Base-by-base conservation (phyloP, 2,329 filamentous ascomycete species). In the Penicillium glabrum region DNA sequence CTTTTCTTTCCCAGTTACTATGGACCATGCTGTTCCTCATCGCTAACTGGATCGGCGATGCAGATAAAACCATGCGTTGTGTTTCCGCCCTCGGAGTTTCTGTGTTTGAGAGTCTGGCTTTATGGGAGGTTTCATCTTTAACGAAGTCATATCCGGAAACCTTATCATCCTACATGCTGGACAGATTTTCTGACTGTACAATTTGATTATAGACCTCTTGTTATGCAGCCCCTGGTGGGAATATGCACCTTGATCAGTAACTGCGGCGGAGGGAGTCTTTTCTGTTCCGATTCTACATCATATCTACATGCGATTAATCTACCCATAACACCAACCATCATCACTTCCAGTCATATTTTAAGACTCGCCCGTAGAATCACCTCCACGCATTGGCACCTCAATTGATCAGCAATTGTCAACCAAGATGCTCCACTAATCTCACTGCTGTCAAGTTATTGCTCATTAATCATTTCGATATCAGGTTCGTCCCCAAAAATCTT, bases 11-110 rank as follows among this genome's bases (percentile, higher is more conserved):
- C 57, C 51, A 56, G 47, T 58, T 58, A 46, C 58, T 46, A 41
- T 48, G 41, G 29, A 55, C 27, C 46, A 45, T 58, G 44, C 46
- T 57, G 61, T 61, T 62, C 56, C 35, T 61, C 57, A 60, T 69
- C 61, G 68, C 68, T 69, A 70, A 70, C 66, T 60, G 60, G 59
- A 61, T 59, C 51, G 61, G 61, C 61, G 60, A 62, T 62, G 62
- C 61, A 70, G 66, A 66, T 64, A 39, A 57, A 60, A 48, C 60
- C 57, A 61, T 59, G 43, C 60, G 56, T 60, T 62, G 52, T 60
- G 16, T 53, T 54, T 60, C 47, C 56, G 27, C 61, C 51, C 60
- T 58, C 60, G 58, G 54, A 53, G 49, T 59, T 51, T 59, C 37
- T 39, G 62, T 54, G 61, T 52, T 57, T 61, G 62, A 63, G 56